Evolutionary conservation across 305 asterid species (phyloP).

Genomic region (Andrographis paniculata): DNA sequence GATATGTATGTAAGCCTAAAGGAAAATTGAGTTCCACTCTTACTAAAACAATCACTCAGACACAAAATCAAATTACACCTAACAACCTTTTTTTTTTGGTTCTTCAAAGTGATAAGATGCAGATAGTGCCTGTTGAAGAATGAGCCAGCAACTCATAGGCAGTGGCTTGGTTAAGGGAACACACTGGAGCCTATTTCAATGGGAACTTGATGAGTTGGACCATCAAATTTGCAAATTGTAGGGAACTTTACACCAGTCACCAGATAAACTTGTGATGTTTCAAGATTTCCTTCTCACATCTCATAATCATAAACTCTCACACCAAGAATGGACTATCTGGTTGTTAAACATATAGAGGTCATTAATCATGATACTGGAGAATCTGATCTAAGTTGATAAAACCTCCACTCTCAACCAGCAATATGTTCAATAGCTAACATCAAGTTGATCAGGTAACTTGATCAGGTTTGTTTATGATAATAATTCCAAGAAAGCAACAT

Average conservation of each 20-base stretch:
- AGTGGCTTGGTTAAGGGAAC: too few species aligned
- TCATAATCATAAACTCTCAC: constrained; percentile 3
- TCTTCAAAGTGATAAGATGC: too few species aligned
- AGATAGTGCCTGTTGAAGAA: too few species aligned
- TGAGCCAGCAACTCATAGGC: too few species aligned
- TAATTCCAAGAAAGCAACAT: too few species aligned
- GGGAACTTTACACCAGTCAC: neutral
- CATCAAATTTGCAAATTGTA: constrained; percentile 1
- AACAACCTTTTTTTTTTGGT: too few species aligned
- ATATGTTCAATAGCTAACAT: neutral
- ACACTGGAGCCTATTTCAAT: too few species aligned
- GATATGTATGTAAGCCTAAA: too few species aligned
- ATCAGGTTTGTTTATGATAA: too few species aligned
- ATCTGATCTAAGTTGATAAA: neutral
- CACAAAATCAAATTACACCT: neutral
- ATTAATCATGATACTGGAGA: neutral
- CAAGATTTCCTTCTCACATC: neutral
- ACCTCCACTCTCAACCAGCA: neutral
- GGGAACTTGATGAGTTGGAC: too few species aligned
- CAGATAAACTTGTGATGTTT: neutral
- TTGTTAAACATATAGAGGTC: neutral
- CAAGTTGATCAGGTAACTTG: neutral
- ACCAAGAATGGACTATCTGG: neutral
- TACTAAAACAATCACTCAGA: neutral
- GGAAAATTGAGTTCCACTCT: neutral